These are phyloP conservation scores for Kodamaea restingae DNA, from an alignment of 805 yeast species.

Conservation along the genomic window DNA sequence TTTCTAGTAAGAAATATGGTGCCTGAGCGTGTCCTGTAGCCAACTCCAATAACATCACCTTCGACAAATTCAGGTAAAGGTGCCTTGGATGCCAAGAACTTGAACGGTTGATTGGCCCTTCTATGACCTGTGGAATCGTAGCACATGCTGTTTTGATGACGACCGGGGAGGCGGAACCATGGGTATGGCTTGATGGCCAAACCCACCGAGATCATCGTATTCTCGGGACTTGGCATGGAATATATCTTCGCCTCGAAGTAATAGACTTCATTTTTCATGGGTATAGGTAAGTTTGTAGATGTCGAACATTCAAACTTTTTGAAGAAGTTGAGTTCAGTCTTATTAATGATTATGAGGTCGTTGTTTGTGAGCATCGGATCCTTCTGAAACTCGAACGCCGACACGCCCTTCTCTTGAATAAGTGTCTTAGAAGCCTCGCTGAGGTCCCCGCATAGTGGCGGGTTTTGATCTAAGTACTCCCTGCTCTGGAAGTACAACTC, in stretches of 20 bases:
- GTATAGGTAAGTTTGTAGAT: slow-evolving; percentile 82
- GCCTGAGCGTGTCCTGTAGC: slow-evolving; percentile 78
- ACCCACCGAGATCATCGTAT: slow-evolving; percentile 67
- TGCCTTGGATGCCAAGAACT: slow-evolving; percentile 23
- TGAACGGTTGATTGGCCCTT: slow-evolving; percentile 75
- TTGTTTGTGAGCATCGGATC: slow-evolving; percentile 51
- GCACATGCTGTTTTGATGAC: slow-evolving; percentile 78
- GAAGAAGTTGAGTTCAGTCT: slow-evolving; percentile 55
- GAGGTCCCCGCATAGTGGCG: slow-evolving; percentile 40
- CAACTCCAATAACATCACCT: slow-evolving; percentile 93
- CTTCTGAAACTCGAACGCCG: slow-evolving; percentile 83
- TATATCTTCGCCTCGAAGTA: slow-evolving; percentile 86
- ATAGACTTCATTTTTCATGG: slow-evolving; percentile 76
- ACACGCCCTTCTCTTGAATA: slow-evolving; percentile 83
- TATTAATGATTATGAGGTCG: slow-evolving; percentile 59
- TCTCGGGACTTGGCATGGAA: slow-evolving; percentile 56
- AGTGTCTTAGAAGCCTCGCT: slow-evolving; percentile 55
- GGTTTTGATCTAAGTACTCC: slow-evolving; percentile 37
- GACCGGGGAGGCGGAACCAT: slow-evolving; percentile 87
- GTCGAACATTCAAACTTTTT: slow-evolving; percentile 61
- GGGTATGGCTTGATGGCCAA: slow-evolving; percentile 88
- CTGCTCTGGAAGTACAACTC: slow-evolving; percentile 65
- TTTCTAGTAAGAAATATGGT: slow-evolving; percentile 91
- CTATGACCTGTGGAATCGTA: slow-evolving; percentile 84
- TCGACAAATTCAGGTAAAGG: slow-evolving; percentile 58